Evolutionary conservation across 768 basidiomycete genomes (phyloP), one percentile per base, ranked within the genome.

Genomic region (Lactifluus echinatus): DNA sequence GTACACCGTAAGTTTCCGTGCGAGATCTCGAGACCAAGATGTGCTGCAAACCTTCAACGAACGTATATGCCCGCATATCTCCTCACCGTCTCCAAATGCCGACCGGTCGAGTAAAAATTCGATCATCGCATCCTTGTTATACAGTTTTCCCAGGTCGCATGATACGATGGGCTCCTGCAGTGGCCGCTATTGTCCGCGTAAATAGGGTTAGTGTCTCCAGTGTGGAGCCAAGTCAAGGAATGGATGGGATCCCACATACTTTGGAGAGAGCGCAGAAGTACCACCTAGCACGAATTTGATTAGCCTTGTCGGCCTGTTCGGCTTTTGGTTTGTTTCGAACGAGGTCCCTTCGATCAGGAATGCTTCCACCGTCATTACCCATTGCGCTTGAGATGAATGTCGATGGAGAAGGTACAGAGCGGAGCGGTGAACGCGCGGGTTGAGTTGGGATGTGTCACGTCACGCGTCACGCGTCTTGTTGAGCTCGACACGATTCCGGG

Each of bases 221-320:
- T n/a, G n/a, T n/a, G n/a, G n/a, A n/a, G n/a, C n/a, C n/a, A n/a
- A n/a, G n/a, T n/a, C n/a, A n/a, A n/a, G n/a, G n/a, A n/a, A n/a
- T n/a, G n/a, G n/a, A n/a, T n/a, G n/a, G n/a, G n/a, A n/a, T n/a
- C n/a, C n/a, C n/a, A 67, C 75, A 50, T 66, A 90, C 93, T 82
- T 97, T 97, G 40, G 94, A 96, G 3, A 99, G 76, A 8, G 94
- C 93, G 68, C 96, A 99, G 69, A 89, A 93, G 59, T 89, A 82
- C 93, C 91, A 98, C 46, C 81, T 76, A 2, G 93, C 93, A 33
- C 87, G 80, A 12, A 84, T 83, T 66, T 95, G 87, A 65, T 93
- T 93, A 1, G 90, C 86, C 71, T 84, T 90, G 77, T 98, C 94
- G 0, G 89, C 89, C 65, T 89, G 83, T 69, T 93, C 90, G 19